A percentile compares a stretch with the other conserved stretches of the same genome.
Evolutionary conservation across 768 basidiomycete species (phyloP).

Genomic region (Mycena leptocephala): DNA sequence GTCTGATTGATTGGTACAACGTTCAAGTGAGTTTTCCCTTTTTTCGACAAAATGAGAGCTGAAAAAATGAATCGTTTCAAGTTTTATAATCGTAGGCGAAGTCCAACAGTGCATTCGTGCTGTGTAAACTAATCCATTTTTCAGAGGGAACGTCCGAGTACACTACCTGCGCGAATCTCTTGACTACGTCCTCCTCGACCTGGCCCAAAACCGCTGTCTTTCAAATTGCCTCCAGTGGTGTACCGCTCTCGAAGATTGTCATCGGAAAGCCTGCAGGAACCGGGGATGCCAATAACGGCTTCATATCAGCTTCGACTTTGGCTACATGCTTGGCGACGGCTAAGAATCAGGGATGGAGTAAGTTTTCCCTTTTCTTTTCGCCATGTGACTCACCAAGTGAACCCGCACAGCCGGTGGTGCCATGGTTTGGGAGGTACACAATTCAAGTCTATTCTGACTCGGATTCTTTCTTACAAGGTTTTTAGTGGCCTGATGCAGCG

Average conservation of each 20-base stretch:
- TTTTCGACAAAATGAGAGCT: background rate
- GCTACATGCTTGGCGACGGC: slow-evolving; percentile 41
- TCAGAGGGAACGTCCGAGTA: slow-evolving; percentile 72
- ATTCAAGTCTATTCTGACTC: background rate
- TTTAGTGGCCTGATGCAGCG: slow-evolving; percentile 42
- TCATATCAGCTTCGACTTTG: slow-evolving; percentile 39
- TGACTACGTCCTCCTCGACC: slow-evolving; percentile 62
- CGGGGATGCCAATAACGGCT: slow-evolving; percentile 53
- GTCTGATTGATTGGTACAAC: slow-evolving; percentile 78
- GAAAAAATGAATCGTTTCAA: slow-evolving; percentile 26
- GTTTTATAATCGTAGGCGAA: slow-evolving; percentile 58
- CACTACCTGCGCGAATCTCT: slow-evolving; percentile 73
- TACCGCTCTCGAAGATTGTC: slow-evolving; percentile 67
- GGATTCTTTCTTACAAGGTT: background rate
- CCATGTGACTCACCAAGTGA: background rate
- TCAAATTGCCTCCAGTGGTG: slow-evolving; percentile 62
- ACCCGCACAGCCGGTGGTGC: slow-evolving; percentile 25
- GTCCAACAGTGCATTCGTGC: background rate
- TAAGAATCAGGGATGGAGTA: slow-evolving; percentile 33
- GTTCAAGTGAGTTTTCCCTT: slow-evolving; percentile 57
- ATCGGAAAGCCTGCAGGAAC: slow-evolving; percentile 71
- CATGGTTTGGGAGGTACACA: slow-evolving; percentile 37
- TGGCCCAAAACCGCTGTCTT: slow-evolving; percentile 66
- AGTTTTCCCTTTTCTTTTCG: background rate
- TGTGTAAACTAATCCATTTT: background rate